Conservation (phyloP, 306 rosid genomes). For the Ammopiptanthus mongolicus region DNA sequence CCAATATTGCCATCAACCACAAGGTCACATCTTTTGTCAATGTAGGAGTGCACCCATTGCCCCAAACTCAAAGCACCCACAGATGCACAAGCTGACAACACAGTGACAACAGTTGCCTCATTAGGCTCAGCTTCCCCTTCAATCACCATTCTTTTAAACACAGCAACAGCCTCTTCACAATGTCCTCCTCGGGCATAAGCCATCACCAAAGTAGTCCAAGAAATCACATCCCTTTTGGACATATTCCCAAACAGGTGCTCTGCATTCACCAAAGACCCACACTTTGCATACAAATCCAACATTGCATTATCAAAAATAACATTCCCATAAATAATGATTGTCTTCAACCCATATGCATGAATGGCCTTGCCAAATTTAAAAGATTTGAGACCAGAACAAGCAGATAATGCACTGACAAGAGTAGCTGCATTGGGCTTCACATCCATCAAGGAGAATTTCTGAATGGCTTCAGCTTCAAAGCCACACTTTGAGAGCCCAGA, state of each 20-base stretch:
- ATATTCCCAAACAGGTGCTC: conserved; percentile 46
- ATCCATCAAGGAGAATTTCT: conserved; percentile 42
- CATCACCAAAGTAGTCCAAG: conserved; percentile 75
- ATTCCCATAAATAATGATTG: conserved; percentile 11
- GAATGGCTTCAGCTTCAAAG: conserved; percentile 52
- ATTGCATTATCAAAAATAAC: conserved; percentile 46
- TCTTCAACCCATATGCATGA: conserved; percentile 54
- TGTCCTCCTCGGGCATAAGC: conserved; percentile 59
- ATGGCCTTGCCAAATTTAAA: conserved; percentile 48
- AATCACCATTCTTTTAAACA: conserved; percentile 53
- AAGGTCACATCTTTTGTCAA: conserved; percentile 37
- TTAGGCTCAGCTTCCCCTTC: conserved; percentile 49
- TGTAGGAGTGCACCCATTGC: conserved; percentile 62
- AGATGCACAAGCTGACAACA: conserved; percentile 62
- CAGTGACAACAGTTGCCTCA: conserved; percentile 60
- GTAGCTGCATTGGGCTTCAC: conserved; percentile 55
- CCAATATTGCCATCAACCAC: conserved; percentile 43
- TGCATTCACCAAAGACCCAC: conserved; percentile 49
- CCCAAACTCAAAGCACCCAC: conserved; percentile 65
- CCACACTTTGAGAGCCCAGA: conserved; percentile 72
- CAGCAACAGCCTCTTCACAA: conserved; percentile 51
- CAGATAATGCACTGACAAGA: conserved; percentile 54
- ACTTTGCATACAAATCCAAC: conserved; percentile 53
- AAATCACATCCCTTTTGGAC: conserved; percentile 55
- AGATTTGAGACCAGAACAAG: conserved; percentile 57